Base-by-base conservation (phyloP, 2,329 filamentous ascomycete genomes). In the Arthroderma sp. region DNA sequence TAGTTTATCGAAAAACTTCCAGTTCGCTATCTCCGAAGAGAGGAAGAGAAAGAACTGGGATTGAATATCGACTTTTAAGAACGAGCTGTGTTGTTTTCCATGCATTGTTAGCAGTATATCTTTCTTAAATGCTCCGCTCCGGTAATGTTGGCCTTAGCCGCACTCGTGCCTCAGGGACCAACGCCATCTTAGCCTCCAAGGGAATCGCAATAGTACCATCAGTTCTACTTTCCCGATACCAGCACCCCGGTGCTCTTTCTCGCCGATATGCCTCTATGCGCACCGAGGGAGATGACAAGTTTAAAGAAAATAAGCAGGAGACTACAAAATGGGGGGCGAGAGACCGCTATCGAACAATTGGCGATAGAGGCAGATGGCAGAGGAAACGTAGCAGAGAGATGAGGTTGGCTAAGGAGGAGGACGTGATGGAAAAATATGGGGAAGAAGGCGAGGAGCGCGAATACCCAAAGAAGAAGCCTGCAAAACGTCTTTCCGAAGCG, bases 401-500 rank as follows among this genome's bases (percentile, higher is more conserved):
- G 35, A 38, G 9, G 15, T 13, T 47, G 6, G 23, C 31, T 8
- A 35, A 37, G 28, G 33, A 2, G 49, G 31, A 11, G 19, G 31
- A 28, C n/a, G 3, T 37, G 17, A 5, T 11, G 44, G 19, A 25
- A 33, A 35, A 39, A 13, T 17, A 38, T 7, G 47, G 17, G 6
- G 56, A 39, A 5, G 37, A 55, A 28, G 17, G 33, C 53, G 28
- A 31, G 15, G 31, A 44, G 49, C 2, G 19, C n/a, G 56, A 35
- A 15, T 9, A 31, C 17, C 35, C 13, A 17, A 39, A 17, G 8
- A 39, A 25, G 5, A 19, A 28, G 56, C 51, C 58, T 58, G 47
- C 47, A 63, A 62, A 60, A 52, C 60, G 43, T 59, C 54, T 56
- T 62, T 60, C 37, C 37, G 64, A 59, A 61, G 68, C 59, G 60